A percentile compares a stretch with the other conserved stretches of the same genome.
These are phyloP conservation scores for slime mould (Dictyostelium discoideum) DNA, from an alignment of 78 protist species.

Conservation along the genomic window DNA sequence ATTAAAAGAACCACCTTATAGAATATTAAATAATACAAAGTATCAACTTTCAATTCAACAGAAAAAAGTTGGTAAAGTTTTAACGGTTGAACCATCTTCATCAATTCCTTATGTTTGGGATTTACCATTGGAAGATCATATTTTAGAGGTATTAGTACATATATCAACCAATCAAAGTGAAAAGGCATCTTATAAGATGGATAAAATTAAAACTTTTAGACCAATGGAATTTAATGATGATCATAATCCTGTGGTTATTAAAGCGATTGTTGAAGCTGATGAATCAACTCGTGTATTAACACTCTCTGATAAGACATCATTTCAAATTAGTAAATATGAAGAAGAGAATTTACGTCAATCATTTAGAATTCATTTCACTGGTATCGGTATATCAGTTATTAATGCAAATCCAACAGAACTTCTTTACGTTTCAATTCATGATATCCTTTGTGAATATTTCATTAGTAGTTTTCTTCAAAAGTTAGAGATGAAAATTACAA, in stretches of 20 bases:
- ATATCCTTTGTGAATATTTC: constrained; percentile 32
- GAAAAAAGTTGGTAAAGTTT: constrained; percentile 3
- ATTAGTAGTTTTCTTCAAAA: constrained; percentile 31
- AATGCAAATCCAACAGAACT: constrained; percentile 75
- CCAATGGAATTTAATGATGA: constrained; percentile 56
- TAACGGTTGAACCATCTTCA: background rate
- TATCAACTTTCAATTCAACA: constrained; percentile 41
- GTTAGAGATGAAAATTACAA: constrained; percentile 33
- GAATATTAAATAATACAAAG: constrained; percentile 24
- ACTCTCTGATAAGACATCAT: constrained; percentile 1
- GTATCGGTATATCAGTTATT: constrained; percentile 69
- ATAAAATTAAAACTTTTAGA: constrained; percentile 46
- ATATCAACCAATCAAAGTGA: background rate
- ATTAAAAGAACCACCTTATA: constrained; percentile 50
- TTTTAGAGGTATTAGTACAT: constrained; percentile 5
- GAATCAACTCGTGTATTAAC: constrained; percentile 68
- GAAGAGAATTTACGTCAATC: constrained; percentile 55
- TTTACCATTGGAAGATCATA: constrained; percentile 41
- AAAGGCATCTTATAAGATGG: constrained; percentile 28
- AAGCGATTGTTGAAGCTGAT: constrained; percentile 61
- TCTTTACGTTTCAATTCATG: constrained; percentile 42
- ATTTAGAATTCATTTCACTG: constrained; percentile 41
- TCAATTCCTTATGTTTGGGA: constrained; percentile 37
- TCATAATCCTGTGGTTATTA: background rate
- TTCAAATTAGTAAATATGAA: background rate